Percentiles rank a stretch among this genome's conserved stretches.
Conservation (phyloP, 768 basidiomycete genomes). For the Fibroporia radiculosa region DNA sequence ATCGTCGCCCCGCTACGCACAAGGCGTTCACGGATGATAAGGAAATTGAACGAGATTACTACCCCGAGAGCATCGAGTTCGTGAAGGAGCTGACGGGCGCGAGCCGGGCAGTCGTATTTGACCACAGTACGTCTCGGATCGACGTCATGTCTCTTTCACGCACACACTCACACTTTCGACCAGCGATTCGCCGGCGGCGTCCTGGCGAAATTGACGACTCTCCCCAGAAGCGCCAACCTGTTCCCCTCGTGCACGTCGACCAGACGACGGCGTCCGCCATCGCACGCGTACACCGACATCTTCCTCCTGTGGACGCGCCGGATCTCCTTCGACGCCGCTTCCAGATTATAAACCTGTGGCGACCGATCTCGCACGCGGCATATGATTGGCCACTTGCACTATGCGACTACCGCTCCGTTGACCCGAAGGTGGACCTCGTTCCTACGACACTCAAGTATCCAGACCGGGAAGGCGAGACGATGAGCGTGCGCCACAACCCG, state of each 20-base stretch:
- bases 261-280: conserved; percentile 34
- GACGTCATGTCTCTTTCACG: not conserved
- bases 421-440: conserved; percentile 29
- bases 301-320: conserved; percentile 31
- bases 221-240: conserved; percentile 37
- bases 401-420: conserved; percentile 38
- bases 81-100: conserved; percentile 56
- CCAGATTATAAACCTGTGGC: conserved; percentile 50
- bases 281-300: conserved; percentile 37
- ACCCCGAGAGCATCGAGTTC: conserved; percentile 50
- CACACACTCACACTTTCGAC: too few relatives aligned
- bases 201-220: conserved; percentile 29
- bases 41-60: conserved; percentile 47
- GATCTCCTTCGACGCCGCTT: conserved; percentile 35
- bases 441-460: conserved; percentile 33
- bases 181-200: conserved; percentile 37
- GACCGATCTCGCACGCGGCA: conserved; percentile 38
- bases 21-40: conserved; percentile 42
- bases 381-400: conserved; percentile 42
- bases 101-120: conserved; percentile 49
- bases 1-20: conserved; percentile 32
- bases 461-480: conserved; percentile 38
- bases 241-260: conserved; percentile 36
- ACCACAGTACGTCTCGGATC: conserved; percentile 53
- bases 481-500: conserved; percentile 29